Conservation (phyloP, 2,329 filamentous ascomycete species). For the Penicillium sp. region DNA sequence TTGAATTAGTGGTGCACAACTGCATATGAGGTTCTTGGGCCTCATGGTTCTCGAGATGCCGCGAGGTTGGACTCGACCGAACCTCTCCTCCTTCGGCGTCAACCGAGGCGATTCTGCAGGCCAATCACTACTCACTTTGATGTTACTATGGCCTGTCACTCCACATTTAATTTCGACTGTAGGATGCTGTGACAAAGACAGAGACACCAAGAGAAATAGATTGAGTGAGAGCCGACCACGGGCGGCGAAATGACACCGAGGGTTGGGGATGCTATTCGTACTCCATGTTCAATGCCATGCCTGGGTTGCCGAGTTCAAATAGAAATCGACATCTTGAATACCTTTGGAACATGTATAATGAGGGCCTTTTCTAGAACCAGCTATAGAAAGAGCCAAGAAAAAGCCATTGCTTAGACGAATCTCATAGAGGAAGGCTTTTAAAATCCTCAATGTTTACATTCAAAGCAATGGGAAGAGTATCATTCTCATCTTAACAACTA, state of each 20-base stretch:
- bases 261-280: neutral
- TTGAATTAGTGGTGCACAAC: too few relatives aligned
- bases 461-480: too few relatives aligned
- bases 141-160: neutral
- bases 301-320: neutral
- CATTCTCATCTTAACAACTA: too few relatives aligned
- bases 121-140: neutral
- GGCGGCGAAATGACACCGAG: neutral
- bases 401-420: too few relatives aligned
- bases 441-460: too few relatives aligned
- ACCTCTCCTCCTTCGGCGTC: neutral
- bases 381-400: too few relatives aligned
- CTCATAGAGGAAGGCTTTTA: too few relatives aligned
- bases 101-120: neutral
- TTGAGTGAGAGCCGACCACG: neutral
- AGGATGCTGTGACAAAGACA: neutral
- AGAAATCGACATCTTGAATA: too few relatives aligned
- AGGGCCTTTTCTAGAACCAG: too few relatives aligned
- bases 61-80: neutral
- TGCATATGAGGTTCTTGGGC: neutral
- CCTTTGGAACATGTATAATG: too few relatives aligned
- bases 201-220: neutral
- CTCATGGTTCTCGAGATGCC: neutral
- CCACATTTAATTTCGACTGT: neutral
- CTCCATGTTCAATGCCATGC: neutral